Evolutionary conservation across 73 alveolate genomes (phyloP).

Genomic region (Tetrahymena malaccensis): DNA sequence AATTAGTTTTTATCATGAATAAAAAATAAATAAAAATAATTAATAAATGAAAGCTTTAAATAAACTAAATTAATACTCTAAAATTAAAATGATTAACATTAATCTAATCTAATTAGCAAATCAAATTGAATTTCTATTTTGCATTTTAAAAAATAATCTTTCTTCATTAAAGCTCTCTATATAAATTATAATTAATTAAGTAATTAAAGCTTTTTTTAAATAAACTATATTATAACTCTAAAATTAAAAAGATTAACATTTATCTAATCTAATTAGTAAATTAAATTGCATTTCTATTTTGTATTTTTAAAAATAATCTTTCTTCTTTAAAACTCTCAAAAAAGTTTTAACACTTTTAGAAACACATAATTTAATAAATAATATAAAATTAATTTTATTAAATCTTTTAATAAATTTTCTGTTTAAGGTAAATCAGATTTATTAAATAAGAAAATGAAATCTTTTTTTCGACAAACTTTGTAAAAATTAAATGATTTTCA

Average conservation of each 20-base stretch:
- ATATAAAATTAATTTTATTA: too few species aligned
- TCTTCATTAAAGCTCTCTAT: neutral
- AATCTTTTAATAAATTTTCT: too few species aligned
- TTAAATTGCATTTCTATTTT: neutral
- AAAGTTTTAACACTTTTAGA: too few species aligned
- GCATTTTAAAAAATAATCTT: neutral
- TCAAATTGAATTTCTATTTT: neutral
- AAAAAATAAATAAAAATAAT: neutral
- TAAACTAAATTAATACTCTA: neutral
- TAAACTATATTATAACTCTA: neutral
- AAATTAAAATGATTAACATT: too few species aligned
- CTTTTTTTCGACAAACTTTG: too few species aligned
- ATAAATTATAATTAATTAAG: too few species aligned
- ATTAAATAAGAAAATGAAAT: too few species aligned
- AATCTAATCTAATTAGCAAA: neutral
- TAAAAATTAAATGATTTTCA: constrained; percentile 54
- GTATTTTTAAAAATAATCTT: neutral
- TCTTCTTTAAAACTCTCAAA: neutral
- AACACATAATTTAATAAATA: too few species aligned
- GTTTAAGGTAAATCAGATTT: too few species aligned
- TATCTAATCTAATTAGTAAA: neutral
- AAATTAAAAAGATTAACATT: too few species aligned
- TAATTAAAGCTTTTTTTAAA: neutral
- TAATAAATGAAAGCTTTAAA: neutral
- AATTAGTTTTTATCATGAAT: neutral